Base-by-base conservation (phyloP, 2,329 filamentous ascomycete species). In the Gaeumannomyces sp. region DNA sequence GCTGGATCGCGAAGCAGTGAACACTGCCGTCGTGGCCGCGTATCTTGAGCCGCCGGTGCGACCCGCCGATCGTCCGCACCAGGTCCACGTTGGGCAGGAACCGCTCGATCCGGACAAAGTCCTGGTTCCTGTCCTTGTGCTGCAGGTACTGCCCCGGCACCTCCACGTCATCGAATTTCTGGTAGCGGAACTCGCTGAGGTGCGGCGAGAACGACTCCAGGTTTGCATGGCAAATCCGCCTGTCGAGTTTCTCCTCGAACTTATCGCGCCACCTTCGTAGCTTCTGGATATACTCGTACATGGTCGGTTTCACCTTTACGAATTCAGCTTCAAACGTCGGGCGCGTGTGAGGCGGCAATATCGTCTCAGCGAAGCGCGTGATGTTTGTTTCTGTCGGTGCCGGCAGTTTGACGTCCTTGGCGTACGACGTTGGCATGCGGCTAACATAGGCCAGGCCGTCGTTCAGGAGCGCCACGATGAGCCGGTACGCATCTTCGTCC, bases 231-330 rank as follows among this genome's bases (percentile, higher is more conserved):
- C 88, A 85, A 56, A 88, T 82, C 62, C 95, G 86, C 27, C 93
- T 89, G 74, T 99, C 95, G 61, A 99, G 87, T 76, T 96, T 96
- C 80, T 98, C 93, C 75, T 98, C 95, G 71, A 99, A 97, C 75
- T 97, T 95, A 78, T 97, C 95, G 64, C 96, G 88, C 95, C 95
- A 99, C 70, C 89, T 90, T 60, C 95, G 90, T 63, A 99, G 82
- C 76, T 97, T 98, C 76, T 97, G 92, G 67, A 99, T 98, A 79
- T 99, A 99, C 75, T 97, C 93, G 74, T 91, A 90, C 93, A 99
- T 97, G 1, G 93, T 98, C 3, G 95, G 96, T 77, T 97, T 97
- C 73, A 93, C 91, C 64, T 86, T 82, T 19, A 99, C 95, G 76
- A 99, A 99, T 77, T 99, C 95, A n/a, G 88, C 89, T 76, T 99